Percentiles rank a stretch among this genome's conserved stretches.
Evolutionary conservation across 108 stramenopile genomes (phyloP).

Genomic region (Nitzschia sp.): DNA sequence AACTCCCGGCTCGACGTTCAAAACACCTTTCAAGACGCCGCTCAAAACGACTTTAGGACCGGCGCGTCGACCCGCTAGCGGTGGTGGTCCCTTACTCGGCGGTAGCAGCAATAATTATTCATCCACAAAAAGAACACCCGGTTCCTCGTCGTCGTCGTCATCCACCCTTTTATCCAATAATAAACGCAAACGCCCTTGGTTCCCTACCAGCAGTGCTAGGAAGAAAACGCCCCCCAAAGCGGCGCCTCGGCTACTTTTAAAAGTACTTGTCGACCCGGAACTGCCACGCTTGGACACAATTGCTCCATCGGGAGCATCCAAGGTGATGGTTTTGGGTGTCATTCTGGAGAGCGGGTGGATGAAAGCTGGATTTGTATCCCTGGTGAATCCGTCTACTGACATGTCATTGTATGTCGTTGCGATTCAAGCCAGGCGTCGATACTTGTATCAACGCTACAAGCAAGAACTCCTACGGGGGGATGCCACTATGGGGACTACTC

Average conservation of each 20-base stretch:
- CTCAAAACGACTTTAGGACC: slow-evolving; percentile 17
- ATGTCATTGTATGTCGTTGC: slow-evolving; percentile 14
- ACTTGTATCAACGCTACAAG: slow-evolving; percentile 8
- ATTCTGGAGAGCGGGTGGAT: slow-evolving; percentile 7
- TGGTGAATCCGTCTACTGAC: slow-evolving; percentile 12
- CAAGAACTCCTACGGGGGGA: background rate
- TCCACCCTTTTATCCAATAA: too few relatives aligned
- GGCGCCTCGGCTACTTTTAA: background rate
- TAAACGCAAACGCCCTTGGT: slow-evolving; percentile 13
- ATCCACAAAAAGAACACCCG: background rate
- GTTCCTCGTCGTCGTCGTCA: background rate
- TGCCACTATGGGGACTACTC: background rate
- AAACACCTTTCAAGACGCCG: slow-evolving; percentile 8
- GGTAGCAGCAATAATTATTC: background rate
- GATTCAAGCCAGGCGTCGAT: background rate
- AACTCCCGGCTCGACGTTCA: background rate
- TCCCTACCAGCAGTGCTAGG: background rate
- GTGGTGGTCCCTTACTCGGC: background rate
- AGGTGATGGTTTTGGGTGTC: slow-evolving; percentile 22
- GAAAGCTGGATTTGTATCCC: slow-evolving; percentile 8
- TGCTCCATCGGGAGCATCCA: slow-evolving; percentile 13
- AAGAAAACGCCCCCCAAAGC: slow-evolving; percentile 5
- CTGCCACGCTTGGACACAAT: slow-evolving; percentile 8
- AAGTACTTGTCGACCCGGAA: slow-evolving; percentile 23
- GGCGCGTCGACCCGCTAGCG: background rate